Evolutionary conservation across 352 stramenopile genomes (phyloP), one percentile per base, ranked within the genome.

Genomic region (Globisporangium abappressorium): DNA sequence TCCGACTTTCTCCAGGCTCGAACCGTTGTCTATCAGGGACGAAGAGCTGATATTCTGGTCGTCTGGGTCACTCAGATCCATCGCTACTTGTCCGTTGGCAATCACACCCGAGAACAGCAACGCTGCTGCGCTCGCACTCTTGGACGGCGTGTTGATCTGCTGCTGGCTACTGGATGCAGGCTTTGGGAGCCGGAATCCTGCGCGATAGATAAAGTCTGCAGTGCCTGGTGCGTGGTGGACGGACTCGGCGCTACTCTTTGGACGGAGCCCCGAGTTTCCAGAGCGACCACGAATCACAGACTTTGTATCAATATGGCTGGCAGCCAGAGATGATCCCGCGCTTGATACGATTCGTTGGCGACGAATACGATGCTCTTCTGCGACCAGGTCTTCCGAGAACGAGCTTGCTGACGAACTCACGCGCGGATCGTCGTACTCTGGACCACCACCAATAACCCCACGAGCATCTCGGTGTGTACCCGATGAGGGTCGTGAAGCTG

Each of bases 101-200:
- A 72, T 33, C 9, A 58, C 67, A 0, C 57, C 55, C 0, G 75
- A 60, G 8, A 66, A 64, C 7, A 74, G 15, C 1, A 78, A 36
- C 12, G 73, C 59, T 6, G 69, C 61, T 11, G 68, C 41, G 54
- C 70, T 79, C 18, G 46, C 54, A 20, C 43, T 74, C 36, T 64
- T 74, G 26, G 57, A 30, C 7, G 57, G 33, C 3, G 24, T 30
- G 43, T 5, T 51, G 15, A 20, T 20, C 26, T 57, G n/a, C 9
- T 38, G 69, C n/a, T 59, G 18, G 18, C 33, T 60, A 41, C 43
- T 22, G 38, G 62, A 20, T 4, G 12, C 18, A 34, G 59, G 55
- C 53, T 79, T 85, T 0, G 83, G 81, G 49, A 91, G 70, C 1
- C 83, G 81, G 61, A 91, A 90, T 1, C 83, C 83, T 0, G 74